phyloP scores from a whole-genome alignment of 371 early-diverging fungal species.

The Mortierella sp. region DNA sequence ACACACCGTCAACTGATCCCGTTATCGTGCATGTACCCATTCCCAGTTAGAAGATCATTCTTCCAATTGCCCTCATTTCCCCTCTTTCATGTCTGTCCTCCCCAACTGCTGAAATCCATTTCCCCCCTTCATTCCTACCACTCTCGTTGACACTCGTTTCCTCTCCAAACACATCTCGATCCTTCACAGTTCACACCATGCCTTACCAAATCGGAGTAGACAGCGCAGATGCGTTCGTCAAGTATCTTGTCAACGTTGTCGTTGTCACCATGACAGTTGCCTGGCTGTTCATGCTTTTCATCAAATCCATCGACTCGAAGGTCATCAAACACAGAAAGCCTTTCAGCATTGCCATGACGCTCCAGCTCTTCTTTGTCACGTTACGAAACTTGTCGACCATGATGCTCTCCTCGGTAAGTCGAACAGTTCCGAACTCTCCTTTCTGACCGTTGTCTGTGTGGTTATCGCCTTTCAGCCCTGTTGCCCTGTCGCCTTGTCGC shows the following conservation, averaged over 20 bases:
- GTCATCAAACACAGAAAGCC: slow-evolving; percentile 33
- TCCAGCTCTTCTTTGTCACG: slow-evolving; percentile 44
- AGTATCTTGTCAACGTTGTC: slow-evolving; percentile 36
- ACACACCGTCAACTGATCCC: too few relatives aligned
- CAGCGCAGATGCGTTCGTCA: slow-evolving; percentile 30
- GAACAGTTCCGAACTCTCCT: neutral
- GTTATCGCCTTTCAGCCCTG: neutral
- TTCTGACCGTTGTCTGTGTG: neutral
- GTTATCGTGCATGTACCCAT: too few relatives aligned
- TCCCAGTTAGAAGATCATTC: too few relatives aligned
- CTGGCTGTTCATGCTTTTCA: slow-evolving; percentile 28
- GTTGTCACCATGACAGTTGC: slow-evolving; percentile 36
- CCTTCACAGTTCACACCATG: slow-evolving; percentile 6
- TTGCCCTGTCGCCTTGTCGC: too few relatives aligned
- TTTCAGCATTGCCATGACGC: slow-evolving; percentile 42
- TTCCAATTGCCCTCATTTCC: too few relatives aligned
- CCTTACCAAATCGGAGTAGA: slow-evolving; percentile 22
- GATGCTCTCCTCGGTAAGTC: slow-evolving; percentile 45
- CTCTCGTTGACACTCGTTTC: too few relatives aligned
- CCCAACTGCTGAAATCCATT: too few relatives aligned
- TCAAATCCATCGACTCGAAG: slow-evolving; percentile 35
- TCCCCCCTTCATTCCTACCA: too few relatives aligned
- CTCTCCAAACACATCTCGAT: too few relatives aligned
- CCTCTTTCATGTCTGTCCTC: too few relatives aligned
- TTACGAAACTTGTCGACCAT: slow-evolving; percentile 38